Evolutionary conservation across 768 basidiomycete species (phyloP).

Genomic region (Psilocybe azurescens): DNA sequence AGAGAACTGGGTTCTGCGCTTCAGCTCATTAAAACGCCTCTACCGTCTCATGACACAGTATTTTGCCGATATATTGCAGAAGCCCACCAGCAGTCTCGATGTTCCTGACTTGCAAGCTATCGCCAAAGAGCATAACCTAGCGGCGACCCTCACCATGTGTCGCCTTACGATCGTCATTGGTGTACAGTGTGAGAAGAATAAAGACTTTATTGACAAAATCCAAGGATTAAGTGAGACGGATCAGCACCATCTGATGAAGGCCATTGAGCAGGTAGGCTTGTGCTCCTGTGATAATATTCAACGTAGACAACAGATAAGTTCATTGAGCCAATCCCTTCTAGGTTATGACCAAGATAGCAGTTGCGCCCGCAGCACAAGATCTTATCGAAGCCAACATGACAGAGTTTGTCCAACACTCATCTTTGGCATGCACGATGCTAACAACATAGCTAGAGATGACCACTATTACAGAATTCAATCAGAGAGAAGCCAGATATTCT

Average conservation of each 20-base stretch:
- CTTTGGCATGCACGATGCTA: conserved; percentile 10
- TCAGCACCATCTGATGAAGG: conserved; percentile 91
- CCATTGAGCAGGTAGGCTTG: conserved; percentile 83
- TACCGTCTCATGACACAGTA: conserved; percentile 91
- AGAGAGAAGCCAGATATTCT: conserved; percentile 74
- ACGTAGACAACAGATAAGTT: neutral
- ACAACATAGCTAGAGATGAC: conserved; percentile 65
- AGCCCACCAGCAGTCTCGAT: conserved; percentile 76
- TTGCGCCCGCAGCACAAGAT: conserved; percentile 51
- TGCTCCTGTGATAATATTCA: neutral
- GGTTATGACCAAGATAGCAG: conserved; percentile 79
- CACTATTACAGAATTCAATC: conserved; percentile 88
- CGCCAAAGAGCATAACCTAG: conserved; percentile 73
- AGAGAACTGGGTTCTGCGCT: conserved; percentile 91
- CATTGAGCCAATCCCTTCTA: conserved; percentile 29
- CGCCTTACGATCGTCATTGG: conserved; percentile 84
- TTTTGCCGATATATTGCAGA: conserved; percentile 82
- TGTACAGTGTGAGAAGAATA: conserved; percentile 88
- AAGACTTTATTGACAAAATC: conserved; percentile 88
- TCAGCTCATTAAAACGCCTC: conserved; percentile 81
- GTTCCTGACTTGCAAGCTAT: conserved; percentile 90
- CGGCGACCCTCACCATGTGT: conserved; percentile 76
- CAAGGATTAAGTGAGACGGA: conserved; percentile 82
- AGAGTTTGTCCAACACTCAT: conserved; percentile 58
- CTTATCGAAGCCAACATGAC: conserved; percentile 72